phyloP scores from a whole-genome alignment of 169 alveolate genomes.

The Eimeria falciformis region DNA sequence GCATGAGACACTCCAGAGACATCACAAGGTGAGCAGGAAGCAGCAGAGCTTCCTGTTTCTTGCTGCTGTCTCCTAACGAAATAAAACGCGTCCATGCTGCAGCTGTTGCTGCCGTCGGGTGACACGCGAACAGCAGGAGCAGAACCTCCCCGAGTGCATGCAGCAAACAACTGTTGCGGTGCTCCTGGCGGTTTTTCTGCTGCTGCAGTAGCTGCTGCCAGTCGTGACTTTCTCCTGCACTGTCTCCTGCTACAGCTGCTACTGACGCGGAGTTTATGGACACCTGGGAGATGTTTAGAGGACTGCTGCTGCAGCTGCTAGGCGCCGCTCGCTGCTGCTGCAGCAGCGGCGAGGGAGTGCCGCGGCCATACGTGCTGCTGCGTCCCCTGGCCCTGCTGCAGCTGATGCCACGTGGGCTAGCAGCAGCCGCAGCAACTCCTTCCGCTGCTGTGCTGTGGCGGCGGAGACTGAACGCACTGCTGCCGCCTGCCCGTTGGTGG shows the following conservation, averaged over 20 bases:
- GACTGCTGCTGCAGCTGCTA: constrained; percentile 65
- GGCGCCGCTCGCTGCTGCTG: constrained; percentile 19
- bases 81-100: constrained; percentile 66
- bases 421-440: constrained; percentile 57
- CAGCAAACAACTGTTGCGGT: constrained; percentile 69
- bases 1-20: constrained; percentile 57
- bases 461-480: not conserved
- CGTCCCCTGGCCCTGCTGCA: constrained; percentile 62
- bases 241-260: constrained; percentile 32
- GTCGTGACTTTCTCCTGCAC: not conserved
- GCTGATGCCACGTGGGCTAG: not conserved
- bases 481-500: constrained; percentile 29
- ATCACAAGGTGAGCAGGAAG: constrained; percentile 18
- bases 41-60: constrained; percentile 17
- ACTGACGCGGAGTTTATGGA: constrained; percentile 8
- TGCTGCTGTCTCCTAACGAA: constrained; percentile 15
- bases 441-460: constrained; percentile 66
- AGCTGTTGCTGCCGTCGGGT: constrained; percentile 68
- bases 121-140: constrained; percentile 68
- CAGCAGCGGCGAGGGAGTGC: constrained; percentile 30
- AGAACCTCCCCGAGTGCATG: constrained; percentile 67
- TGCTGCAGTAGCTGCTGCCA: constrained; percentile 47
- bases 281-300: constrained; percentile 37
- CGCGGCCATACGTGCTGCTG: constrained; percentile 38
- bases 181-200: constrained; percentile 60